phyloP scores from a whole-genome alignment of 208 protist genomes.

The Leishmania amazonensis region DNA sequence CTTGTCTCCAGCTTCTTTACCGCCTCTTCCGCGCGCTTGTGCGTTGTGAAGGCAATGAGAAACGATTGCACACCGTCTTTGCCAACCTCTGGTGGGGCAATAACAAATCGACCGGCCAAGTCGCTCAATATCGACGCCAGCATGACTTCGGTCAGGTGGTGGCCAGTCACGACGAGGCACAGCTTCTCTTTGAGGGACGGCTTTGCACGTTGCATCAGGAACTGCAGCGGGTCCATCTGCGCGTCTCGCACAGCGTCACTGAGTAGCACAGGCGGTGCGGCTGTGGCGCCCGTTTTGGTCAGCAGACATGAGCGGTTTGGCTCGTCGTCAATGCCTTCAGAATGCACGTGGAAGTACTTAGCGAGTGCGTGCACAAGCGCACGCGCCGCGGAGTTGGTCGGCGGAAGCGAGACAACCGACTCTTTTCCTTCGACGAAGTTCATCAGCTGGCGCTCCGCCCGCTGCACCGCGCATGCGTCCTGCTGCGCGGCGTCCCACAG shows the following conservation, averaged over 20 bases:
- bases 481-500: constrained; percentile 51
- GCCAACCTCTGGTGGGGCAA: constrained; percentile 36
- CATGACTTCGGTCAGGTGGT: constrained; percentile 37
- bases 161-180: constrained; percentile 41
- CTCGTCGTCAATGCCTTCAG: constrained; percentile 54
- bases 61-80: constrained; percentile 25
- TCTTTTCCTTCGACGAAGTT: constrained; percentile 44
- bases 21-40: constrained; percentile 30
- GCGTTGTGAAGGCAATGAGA: constrained; percentile 31
- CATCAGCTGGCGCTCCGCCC: constrained; percentile 47
- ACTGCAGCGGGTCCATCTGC: constrained; percentile 33
- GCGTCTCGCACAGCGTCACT: constrained; percentile 30
- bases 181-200: constrained; percentile 28
- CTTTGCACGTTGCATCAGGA: constrained; percentile 26
- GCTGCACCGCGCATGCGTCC: constrained; percentile 27
- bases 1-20: constrained; percentile 29
- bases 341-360: constrained; percentile 61
- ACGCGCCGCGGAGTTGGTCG: constrained; percentile 45
- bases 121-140: constrained; percentile 43
- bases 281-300: constrained; percentile 44
- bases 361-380: constrained; percentile 61
- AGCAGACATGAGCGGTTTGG: constrained; percentile 58
- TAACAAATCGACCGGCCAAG: constrained; percentile 49
- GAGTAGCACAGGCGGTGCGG: constrained; percentile 40
- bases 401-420: constrained; percentile 40